These are phyloP conservation scores for Crassisporium funariophilum DNA, from an alignment of 768 basidiomycete species.

Conservation along the genomic window DNA sequence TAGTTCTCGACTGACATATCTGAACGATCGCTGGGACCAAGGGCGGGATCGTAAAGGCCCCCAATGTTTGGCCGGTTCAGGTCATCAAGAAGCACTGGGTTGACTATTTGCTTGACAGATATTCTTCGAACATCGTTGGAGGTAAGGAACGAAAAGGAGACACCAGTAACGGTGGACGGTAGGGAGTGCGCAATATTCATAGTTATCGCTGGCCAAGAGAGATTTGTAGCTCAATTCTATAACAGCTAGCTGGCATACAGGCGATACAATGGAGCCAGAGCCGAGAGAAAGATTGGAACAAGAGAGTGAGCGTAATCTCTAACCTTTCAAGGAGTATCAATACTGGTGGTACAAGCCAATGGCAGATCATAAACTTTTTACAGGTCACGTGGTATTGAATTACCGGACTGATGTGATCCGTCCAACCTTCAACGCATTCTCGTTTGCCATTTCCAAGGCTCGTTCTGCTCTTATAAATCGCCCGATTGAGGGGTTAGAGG, in stretches of 20 bases:
- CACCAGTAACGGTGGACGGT: conserved; percentile 78
- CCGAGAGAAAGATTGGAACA: too few relatives aligned
- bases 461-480: too few relatives aligned
- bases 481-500: too few relatives aligned
- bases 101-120: conserved; percentile 97
- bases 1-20: conserved; percentile 73
- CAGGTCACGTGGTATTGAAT: conserved; percentile 31
- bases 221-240: too few relatives aligned
- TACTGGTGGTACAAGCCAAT: too few relatives aligned
- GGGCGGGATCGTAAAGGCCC: conserved; percentile 92
- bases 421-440: neutral
- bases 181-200: conserved; percentile 94
- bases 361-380: conserved; percentile 31
- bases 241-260: too few relatives aligned
- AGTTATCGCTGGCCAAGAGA: conserved; percentile 6
- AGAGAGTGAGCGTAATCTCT: too few relatives aligned
- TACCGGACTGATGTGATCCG: too few relatives aligned
- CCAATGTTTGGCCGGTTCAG: conserved; percentile 89
- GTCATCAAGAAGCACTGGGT: conserved; percentile 91
- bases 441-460: too few relatives aligned
- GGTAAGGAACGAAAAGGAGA: conserved; percentile 93
- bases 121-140: conserved; percentile 87
- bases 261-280: neutral
- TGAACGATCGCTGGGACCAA: conserved; percentile 85
- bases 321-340: too few relatives aligned